Percentiles rank a stretch among this genome's conserved stretches.
phyloP scores from a whole-genome alignment of 139 green algal species.

The Ettlia oleoabundans region DNA sequence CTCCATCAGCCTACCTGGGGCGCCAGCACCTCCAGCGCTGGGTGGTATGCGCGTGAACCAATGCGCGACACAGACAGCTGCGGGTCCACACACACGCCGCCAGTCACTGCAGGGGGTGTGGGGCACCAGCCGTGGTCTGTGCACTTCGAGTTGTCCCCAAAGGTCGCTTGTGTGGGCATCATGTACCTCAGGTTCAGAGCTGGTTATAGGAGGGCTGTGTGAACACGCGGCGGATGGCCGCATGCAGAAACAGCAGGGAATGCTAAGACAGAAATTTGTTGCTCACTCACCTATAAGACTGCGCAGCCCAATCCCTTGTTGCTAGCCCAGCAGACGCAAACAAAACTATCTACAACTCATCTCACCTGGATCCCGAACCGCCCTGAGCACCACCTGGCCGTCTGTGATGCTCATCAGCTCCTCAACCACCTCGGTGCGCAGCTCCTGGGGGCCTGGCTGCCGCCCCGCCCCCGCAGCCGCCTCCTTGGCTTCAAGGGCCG shows the following conservation, averaged over 20 bases:
- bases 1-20: too few relatives aligned
- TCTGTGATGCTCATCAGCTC: constrained; percentile 95
- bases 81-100: constrained; percentile 55
- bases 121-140: too few relatives aligned
- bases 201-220: too few relatives aligned
- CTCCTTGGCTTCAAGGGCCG: constrained; percentile 51
- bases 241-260: too few relatives aligned
- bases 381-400: constrained; percentile 73
- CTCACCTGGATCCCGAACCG: constrained; percentile 19
- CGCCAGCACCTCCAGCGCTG: constrained; percentile 70
- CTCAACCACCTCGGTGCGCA: constrained; percentile 73
- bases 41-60: constrained; percentile 72
- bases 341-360: neutral
- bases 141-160: too few relatives aligned
- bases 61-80: constrained; percentile 78
- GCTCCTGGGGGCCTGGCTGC: constrained; percentile 25
- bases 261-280: too few relatives aligned
- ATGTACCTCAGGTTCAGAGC: too few relatives aligned
- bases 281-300: too few relatives aligned
- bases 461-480: neutral
- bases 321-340: neutral
- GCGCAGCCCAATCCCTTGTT: too few relatives aligned
- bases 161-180: too few relatives aligned
- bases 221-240: too few relatives aligned
- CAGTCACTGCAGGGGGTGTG: neutral